Percentiles rank a stretch among this genome's conserved stretches.
phyloP scores from a whole-genome alignment of 2,329 filamentous ascomycete species.

The Rhinocladiella similis region DNA sequence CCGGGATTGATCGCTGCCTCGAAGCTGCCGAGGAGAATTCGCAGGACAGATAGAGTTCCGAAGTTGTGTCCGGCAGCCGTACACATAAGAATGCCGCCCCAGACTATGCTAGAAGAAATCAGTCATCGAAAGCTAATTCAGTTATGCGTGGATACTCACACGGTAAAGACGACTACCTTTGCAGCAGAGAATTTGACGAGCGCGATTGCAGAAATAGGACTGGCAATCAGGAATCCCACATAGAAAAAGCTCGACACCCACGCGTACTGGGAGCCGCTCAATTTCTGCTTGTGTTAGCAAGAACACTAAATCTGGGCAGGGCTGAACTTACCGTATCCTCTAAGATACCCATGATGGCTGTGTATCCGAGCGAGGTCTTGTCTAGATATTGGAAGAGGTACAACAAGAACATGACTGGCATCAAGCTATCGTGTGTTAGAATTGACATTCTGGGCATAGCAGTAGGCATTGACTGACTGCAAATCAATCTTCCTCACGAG shows the following conservation, averaged over 20 bases:
- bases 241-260: conserved; percentile 46
- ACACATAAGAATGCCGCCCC: conserved; percentile 46
- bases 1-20: conserved; percentile 58
- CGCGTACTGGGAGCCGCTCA: conserved; percentile 42
- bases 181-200: conserved; percentile 9
- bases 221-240: conserved; percentile 31
- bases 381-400: conserved; percentile 44
- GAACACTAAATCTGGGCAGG: conserved; percentile 41
- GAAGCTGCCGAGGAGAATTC: conserved; percentile 56
- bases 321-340: conserved; percentile 43
- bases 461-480: neutral
- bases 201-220: conserved; percentile 3
- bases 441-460: no score
- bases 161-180: conserved; percentile 5
- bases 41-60: conserved; percentile 49
- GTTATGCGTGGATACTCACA: neutral
- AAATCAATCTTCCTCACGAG: conserved; percentile 12
- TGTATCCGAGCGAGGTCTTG: conserved; percentile 52
- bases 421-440: neutral
- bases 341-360: conserved; percentile 54
- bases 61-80: conserved; percentile 51
- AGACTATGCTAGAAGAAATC: conserved; percentile 22
- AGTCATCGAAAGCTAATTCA: neutral
- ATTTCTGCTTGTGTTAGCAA: conserved; percentile 55
- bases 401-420: conserved; percentile 1